Evolutionary conservation across 257 asterid genomes (phyloP), one percentile per base, ranked within the genome.

Genomic region (Forsythia viridissima): DNA sequence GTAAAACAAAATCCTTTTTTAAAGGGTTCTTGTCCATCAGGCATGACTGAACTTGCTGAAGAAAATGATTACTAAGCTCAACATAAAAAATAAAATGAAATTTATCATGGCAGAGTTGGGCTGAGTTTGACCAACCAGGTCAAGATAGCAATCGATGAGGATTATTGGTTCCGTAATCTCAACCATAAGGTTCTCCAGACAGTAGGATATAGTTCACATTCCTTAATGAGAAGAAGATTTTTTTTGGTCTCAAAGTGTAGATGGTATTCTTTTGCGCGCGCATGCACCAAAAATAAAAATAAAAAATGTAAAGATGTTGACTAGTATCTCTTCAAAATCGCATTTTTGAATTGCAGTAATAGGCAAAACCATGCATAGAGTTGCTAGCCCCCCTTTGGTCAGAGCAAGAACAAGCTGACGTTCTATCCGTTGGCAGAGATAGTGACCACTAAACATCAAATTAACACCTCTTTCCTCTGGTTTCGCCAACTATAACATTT

Each of bases 1-100:
- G 76, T 82, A 79, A 82, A 30, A 79, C 63, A 76, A 41, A 76
- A 76, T 44, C 76, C 46, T 36, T 46, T 38, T 59, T 24, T 8
- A 30, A 44, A 68, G 9, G 43, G n/a, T 66, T 80, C 59, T 66
- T 71, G 73, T 44, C 70, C 44, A 65, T 82, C 24, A 66, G 52
- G 41, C 46, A 76, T 55, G 30, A 43, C 24, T 13, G 18, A 44
- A 70, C 59, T 30, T 20, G 39, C 34, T 11, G 71, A 8, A 38
- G 51, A n/a, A 63, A 30, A 46, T 18, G 40, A 70, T 66, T 20
- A 42, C 34, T 18, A 34, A 21, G 41, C 76, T 41, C 46, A 63
- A 37, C 59, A 70, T 8, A 16, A 5, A 41, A 48, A 63, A 74
- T 59, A 74, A 68, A 30, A 61, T 59, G 44, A 21, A 52, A 39